Evolutionary conservation across 768 basidiomycete genomes (phyloP), one percentile per base, ranked within the genome.

Genomic region (Xerocomellus chrysenteron): DNA sequence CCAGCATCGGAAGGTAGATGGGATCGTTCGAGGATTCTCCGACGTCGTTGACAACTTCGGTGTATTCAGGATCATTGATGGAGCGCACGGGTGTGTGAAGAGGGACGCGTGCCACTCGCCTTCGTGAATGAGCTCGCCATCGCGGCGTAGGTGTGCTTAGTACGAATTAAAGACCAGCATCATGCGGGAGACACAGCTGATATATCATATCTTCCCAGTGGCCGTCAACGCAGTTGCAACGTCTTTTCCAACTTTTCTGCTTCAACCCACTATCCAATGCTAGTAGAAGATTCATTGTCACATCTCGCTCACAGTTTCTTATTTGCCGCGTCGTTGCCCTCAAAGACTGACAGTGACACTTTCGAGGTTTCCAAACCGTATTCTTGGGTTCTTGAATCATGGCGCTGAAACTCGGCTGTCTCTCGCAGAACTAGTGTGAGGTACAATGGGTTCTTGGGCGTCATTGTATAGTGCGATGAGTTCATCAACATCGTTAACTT

Each of bases 211-310:
- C 72, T 19, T 69, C 59, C 72, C 70, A 73, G 28, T 65, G 60
- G 8, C 73, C 70, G 36, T 68, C 63, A 19, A 62, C 57, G 68
- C 71, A 74, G 39, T 68, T 70, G 28, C 56, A 57, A 37, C 71
- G 67, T 44, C 73, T 50, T 42, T 64, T 66, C 47, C 54, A 61
- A 17, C 67, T 71, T 57, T 76, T 74, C 47, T 67, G 60, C 9
- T 66, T 57, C 56, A 75, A 75, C 1, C 69, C 71, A 24, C 70
- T 74, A n/a, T 19, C 11, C 46, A 28, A 28, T 5, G 26, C 26
- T 3, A 5, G 28, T 28, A 7, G 7, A 42, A 17, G 30, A 5
- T 28, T 14, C 33, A 35, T 35, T 28, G 53, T 42, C 14, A 9
- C 19, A 6, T 21, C 24, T 32, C 21, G 56, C 67, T 58, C 57